A percentile compares a stretch with the other conserved stretches of the same genome.
These are phyloP conservation scores for Incumbomyces delicatus DNA, from an alignment of 2,329 filamentous ascomycete genomes.

Conservation along the genomic window DNA sequence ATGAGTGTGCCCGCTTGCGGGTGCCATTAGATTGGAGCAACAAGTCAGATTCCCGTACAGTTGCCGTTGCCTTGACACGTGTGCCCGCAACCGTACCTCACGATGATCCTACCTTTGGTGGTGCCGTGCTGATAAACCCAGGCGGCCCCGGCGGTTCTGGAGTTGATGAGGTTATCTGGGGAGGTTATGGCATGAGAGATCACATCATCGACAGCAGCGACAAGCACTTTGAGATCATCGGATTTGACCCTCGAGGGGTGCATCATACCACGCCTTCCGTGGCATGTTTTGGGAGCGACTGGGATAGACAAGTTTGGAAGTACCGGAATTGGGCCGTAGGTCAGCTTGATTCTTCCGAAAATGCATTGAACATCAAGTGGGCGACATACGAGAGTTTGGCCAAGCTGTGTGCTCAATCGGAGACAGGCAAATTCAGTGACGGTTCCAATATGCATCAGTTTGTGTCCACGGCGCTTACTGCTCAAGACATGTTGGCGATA, in stretches of 20 bases:
- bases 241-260: constrained; percentile 35
- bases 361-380: constrained; percentile 18
- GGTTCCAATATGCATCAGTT: constrained; percentile 22
- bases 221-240: constrained; percentile 35
- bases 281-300: constrained; percentile 21
- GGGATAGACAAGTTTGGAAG: constrained; percentile 3
- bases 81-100: constrained; percentile 31
- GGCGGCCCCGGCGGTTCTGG: constrained; percentile 33
- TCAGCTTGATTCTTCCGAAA: constrained; percentile 8
- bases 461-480: constrained; percentile 27
- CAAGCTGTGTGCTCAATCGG: constrained; percentile 13
- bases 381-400: constrained; percentile 13
- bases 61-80: constrained; percentile 38
- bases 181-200: constrained; percentile 14
- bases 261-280: constrained; percentile 25
- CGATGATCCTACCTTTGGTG: constrained; percentile 35
- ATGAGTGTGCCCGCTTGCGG: constrained; percentile 40
- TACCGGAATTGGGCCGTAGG: constrained; percentile 11
- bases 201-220: constrained; percentile 25
- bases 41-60: constrained; percentile 25
- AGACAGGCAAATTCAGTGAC: constrained; percentile 17
- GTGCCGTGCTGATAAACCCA: constrained; percentile 40
- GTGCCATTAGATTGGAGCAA: constrained; percentile 40
- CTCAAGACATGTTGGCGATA: constrained; percentile 29
- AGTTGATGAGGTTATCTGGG: constrained; percentile 23